Base-by-base conservation (phyloP, 345 rosid species). In the Citrus trifoliata region DNA sequence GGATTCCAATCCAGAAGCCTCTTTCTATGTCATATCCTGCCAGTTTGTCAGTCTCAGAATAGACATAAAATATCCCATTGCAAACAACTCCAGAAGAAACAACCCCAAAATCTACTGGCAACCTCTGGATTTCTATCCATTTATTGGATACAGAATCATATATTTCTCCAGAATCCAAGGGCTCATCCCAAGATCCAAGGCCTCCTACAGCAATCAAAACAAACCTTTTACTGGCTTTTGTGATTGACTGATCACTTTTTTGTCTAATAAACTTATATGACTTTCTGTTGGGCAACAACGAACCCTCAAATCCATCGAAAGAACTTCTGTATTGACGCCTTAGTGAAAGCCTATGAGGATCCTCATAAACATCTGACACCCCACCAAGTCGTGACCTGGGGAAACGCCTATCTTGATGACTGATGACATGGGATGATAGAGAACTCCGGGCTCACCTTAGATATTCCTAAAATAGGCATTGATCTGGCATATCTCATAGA, bases 401-500 rank as follows among this genome's bases (percentile, higher is more conserved):
- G 74, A 87, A 87, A 69, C 92, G 94, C 82, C 93, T 88, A 24
- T 93, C 97, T 80, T 90, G 95, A 40, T 93, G 88, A 71, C 80
- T 89, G 94, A 79, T 88, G 88, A 80, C 85, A 74, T 27, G 84
- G 93, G 62, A 81, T 78, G 37, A 83, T 61, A 4, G 87, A 85
- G 78, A 88, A 87, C 18, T 90, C 95, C 8, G 93, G 79, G 79
- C 84, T 63, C 60, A 94, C 95, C 85, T 90, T 95, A 25, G 88
- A 85, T 78, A 88, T 79, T 75, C 97, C 97, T 64, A 96, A 86
- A 61, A 96, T 71, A 53, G 98, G 92, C 88, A 89, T 80, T 61
- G 98, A 94, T 85, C 99, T 91, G 16, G 94, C 97, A 63, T 89
- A 87, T 83, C 87, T 96, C 97, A 94, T 92, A 37, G 97, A 89